Conservation (phyloP, 108 stramenopile species). For the Cyclotella kingstonii region DNA sequence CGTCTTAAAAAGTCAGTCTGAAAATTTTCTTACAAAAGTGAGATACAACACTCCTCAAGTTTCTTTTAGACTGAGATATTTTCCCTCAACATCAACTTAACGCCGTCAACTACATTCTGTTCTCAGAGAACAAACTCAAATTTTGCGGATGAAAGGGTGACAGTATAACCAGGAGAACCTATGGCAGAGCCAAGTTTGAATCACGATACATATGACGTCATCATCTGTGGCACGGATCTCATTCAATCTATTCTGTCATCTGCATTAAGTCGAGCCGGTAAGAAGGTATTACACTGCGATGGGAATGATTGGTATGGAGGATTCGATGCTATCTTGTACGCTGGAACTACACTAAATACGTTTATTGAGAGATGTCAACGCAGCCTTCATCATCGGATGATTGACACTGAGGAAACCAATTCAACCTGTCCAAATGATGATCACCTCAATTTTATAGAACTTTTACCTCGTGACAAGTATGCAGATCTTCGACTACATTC, state of each 20-base stretch:
- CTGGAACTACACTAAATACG: slow-evolving; percentile 23
- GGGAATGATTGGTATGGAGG: slow-evolving; percentile 75
- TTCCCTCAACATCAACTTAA: too few relatives aligned
- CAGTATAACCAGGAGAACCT: too few relatives aligned
- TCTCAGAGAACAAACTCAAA: too few relatives aligned
- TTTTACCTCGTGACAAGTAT: slow-evolving; percentile 26
- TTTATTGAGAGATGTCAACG: slow-evolving; percentile 33
- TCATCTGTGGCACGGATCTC: slow-evolving; percentile 76
- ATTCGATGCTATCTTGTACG: slow-evolving; percentile 67
- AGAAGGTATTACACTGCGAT: slow-evolving; percentile 77
- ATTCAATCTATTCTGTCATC: slow-evolving; percentile 74
- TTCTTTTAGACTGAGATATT: too few relatives aligned
- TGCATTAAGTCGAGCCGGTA: slow-evolving; percentile 72
- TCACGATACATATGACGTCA: slow-evolving; percentile 62
- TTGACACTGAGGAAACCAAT: neutral
- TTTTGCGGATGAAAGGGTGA: too few relatives aligned
- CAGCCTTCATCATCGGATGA: neutral
- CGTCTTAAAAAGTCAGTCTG: too few relatives aligned
- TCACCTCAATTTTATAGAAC: neutral
- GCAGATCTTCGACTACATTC: slow-evolving; percentile 33
- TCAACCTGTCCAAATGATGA: neutral
- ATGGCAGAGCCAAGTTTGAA: neutral
- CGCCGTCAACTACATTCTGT: too few relatives aligned
- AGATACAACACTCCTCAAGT: too few relatives aligned
- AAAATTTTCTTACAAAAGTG: too few relatives aligned